These are phyloP conservation scores for Cladosporium sp. DNA, from an alignment of 2,329 filamentous ascomycete species.

Conservation along the genomic window DNA sequence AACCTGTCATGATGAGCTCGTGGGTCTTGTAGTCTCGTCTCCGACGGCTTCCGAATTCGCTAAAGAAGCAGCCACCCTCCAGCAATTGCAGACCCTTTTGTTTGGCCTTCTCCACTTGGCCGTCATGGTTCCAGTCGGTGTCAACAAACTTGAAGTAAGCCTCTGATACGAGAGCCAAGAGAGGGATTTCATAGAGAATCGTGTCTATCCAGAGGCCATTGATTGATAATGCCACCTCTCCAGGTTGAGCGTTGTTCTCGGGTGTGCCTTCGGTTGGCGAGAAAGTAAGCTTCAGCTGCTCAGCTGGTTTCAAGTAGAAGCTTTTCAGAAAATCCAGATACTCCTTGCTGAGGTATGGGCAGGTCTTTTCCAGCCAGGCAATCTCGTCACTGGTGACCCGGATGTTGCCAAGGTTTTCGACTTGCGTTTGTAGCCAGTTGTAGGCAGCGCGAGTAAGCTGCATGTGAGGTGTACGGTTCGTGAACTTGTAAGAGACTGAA, in stretches of 20 bases:
- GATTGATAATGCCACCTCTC: constrained; percentile 72
- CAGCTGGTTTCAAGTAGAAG: constrained; percentile 74
- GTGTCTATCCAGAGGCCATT: constrained; percentile 88
- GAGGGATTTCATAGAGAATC: constrained; percentile 94
- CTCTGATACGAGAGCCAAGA: constrained; percentile 87
- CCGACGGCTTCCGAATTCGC: constrained; percentile 88
- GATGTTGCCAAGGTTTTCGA: constrained; percentile 79
- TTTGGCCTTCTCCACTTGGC: constrained; percentile 80
- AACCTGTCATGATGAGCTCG: constrained; percentile 80
- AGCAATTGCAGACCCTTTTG: constrained; percentile 75
- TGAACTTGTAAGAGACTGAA: constrained; percentile 87
- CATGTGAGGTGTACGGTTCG: constrained; percentile 92
- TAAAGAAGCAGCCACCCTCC: constrained; percentile 79
- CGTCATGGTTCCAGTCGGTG: constrained; percentile 82
- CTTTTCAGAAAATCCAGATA: constrained; percentile 79
- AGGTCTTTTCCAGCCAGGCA: constrained; percentile 70
- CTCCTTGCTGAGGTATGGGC: constrained; percentile 70
- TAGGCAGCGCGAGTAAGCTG: constrained; percentile 80
- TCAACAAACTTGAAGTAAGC: constrained; percentile 98
- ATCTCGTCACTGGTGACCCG: constrained; percentile 75
- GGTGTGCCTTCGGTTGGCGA: constrained; percentile 50
- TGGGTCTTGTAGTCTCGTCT: constrained; percentile 93
- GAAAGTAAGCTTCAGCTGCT: constrained; percentile 74
- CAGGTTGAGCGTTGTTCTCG: constrained; percentile 49
- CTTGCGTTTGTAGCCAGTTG: constrained; percentile 78